Evolutionary conservation across 371 early-diverging fungal species (phyloP), one percentile per base, ranked within the genome.

Genomic region (Parasitella parasitica): DNA sequence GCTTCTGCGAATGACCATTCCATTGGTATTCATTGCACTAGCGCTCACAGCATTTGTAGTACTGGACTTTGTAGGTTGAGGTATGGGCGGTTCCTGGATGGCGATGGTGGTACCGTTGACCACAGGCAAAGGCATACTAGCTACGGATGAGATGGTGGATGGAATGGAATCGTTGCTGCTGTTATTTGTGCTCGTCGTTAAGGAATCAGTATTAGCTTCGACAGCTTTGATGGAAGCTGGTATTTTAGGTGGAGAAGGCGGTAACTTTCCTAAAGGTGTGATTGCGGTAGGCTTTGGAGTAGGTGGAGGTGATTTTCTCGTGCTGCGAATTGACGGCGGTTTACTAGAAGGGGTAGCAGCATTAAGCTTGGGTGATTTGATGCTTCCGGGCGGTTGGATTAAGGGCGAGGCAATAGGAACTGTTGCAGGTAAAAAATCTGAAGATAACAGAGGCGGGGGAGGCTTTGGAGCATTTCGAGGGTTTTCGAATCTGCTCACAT

Each of bases 391-490:
- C 1, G 46, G 46, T 3, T 46, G 46, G 13, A 46, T 46, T 24
- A 22, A 46, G 4, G 53, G 41, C 15, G 34, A 13, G 1, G 54
- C 24, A 26, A 32, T 46, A 37, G 61, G 36, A 12, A 30, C 28
- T 13, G 55, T 24, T 20, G 50, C 34, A 12, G 59, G 27, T 15
- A 50, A 30, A 20, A 41, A 20, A 27, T 24, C 55, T 27, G 55
- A 27, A 27, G 55, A 55, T 3, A 36, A 9, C 11, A n/a, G n/a
- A n/a, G 55, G 36, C 18, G 30, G 12, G 3, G 78, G 78, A 0
- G 77, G 77, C 57, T 69, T 67, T 12, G 76, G 76, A 1, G 72
- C 74, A 24, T 69, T 67, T 22, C 72, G 57, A 11, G 74, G 74
- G 9, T 71, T 73, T 36, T 77, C 78, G 54, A 75, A 78, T 6